Base-by-base conservation (phyloP, 192 early-diverging fungal species). In the Coemansia sp. region DNA sequence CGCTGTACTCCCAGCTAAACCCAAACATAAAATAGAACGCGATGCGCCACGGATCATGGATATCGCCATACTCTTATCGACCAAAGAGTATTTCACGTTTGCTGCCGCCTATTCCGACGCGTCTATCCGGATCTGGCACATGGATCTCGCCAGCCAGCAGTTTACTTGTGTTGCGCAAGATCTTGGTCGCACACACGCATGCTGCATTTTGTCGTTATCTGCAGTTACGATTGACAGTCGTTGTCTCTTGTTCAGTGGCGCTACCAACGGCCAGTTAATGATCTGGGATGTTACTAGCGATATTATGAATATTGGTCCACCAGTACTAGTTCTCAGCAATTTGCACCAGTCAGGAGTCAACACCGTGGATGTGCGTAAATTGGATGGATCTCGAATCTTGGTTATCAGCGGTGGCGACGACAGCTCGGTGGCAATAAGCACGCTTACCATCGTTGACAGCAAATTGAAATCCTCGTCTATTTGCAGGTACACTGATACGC, bases 261-360 rank as follows among this genome's bases (percentile, higher is more conserved):
- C 72, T 14, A 82, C 80, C 4, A 70, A 67, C 31, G 80, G 80
- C 10, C 62, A 65, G 37, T 15, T 77, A 17, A 19, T 61, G 6
- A n/a, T 77, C 31, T 77, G 75, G 70, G 72, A 77, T 41, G 15
- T 77, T 3, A 57, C 70, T 5, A 5, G 10, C 12, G 46, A 60
- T 39, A 8, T 2, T 6, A 44, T 2, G 8, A 51, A 38, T 51
- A 50, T 61, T 80, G 21, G 45, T 48, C 39, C 21, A 9, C 86
- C 87, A 0, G 57, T 76, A 1, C 60, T 72, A 46, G 60, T 68
- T 23, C 73, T 73, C 12, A 53, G 67, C 48, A 25, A 46, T 36
- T 72, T 76, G 29, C 90, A 91, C 23, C 89, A 89, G 80, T 92
- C 90, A 7, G 94, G 94, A 15, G 85, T 95, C n/a, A 94, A 95